Evolutionary conservation across 2,329 filamentous ascomycete genomes (phyloP).

Genomic region (Zasmidium angulare): DNA sequence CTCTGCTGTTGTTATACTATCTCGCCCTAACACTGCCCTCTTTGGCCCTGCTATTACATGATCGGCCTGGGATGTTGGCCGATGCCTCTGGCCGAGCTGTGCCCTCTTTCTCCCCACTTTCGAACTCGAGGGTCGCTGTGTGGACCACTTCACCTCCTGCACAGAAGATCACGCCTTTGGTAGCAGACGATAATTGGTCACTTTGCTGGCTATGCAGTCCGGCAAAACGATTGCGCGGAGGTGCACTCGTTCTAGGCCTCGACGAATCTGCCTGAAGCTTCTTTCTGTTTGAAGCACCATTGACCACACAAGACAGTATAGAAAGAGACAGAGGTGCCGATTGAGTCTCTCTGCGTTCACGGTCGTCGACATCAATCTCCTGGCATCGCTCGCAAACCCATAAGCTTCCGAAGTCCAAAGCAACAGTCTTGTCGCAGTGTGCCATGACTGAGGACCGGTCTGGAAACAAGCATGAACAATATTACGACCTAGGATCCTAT

Average conservation of each 20-base stretch:
- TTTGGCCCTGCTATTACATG: not conserved
- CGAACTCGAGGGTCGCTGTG: not conserved
- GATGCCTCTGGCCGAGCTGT: not conserved
- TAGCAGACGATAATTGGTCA: not conserved
- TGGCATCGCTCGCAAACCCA: too few relatives aligned
- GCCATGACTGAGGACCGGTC: not conserved
- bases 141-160: not conserved
- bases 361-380: too few relatives aligned
- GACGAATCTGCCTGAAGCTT: too few relatives aligned
- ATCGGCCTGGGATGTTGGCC: not conserved
- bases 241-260: too few relatives aligned
- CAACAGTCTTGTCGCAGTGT: too few relatives aligned
- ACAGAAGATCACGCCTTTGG: not conserved
- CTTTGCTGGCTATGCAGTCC: not conserved
- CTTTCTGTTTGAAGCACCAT: too few relatives aligned
- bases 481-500: constrained; percentile 61
- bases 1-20: not conserved
- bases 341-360: too few relatives aligned
- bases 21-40: not conserved
- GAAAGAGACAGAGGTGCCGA: not conserved
- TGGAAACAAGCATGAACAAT: constrained; percentile 13
- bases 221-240: not conserved
- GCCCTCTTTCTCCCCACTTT: not conserved
- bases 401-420: too few relatives aligned
- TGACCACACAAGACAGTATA: not conserved